These are phyloP conservation scores for Chalara sp. DNA, from an alignment of 2,329 filamentous ascomycete genomes.

Conservation along the genomic window DNA sequence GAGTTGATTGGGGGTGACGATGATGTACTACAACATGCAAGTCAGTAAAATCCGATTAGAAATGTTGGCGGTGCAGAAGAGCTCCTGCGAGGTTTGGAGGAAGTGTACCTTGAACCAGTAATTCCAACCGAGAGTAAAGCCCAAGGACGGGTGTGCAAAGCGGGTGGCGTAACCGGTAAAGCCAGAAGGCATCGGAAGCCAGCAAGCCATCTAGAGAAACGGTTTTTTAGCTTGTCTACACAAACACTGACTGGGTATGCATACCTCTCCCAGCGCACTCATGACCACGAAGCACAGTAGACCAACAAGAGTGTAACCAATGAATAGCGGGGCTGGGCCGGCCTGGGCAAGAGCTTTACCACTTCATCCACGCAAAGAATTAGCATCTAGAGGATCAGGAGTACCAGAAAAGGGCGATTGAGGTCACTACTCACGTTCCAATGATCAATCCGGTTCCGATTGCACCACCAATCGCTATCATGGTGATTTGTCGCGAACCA, in stretches of 20 bases:
- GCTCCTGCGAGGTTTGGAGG: not conserved
- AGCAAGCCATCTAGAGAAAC: conserved; percentile 58
- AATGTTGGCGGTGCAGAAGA: not conserved
- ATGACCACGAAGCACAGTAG: conserved; percentile 75
- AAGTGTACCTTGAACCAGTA: conserved; percentile 25
- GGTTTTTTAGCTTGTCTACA: conserved; percentile 44
- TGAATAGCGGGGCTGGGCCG: conserved; percentile 60
- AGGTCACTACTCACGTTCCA: not conserved
- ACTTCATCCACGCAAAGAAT: not conserved
- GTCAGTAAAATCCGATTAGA: too few relatives aligned
- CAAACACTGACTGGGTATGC: not conserved
- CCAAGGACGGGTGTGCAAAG: conserved; percentile 74
- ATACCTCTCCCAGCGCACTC: conserved; percentile 49
- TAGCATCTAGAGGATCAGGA: too few relatives aligned
- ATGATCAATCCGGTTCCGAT: not conserved
- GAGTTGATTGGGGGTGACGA: conserved; percentile 77
- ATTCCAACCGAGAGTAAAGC: conserved; percentile 57
- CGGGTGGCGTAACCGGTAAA: conserved; percentile 77
- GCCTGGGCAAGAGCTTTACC: conserved; percentile 39
- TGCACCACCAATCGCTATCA: not conserved
- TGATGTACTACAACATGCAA: conserved; percentile 61
- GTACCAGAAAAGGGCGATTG: too few relatives aligned
- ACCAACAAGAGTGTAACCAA: conserved; percentile 64
- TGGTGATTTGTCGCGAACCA: conserved; percentile 45
- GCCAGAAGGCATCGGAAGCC: conserved; percentile 69